Percentiles rank a stretch among this genome's conserved stretches.
These are phyloP conservation scores for Osmanthus fragrans DNA, from an alignment of 257 asterid species.

Conservation along the genomic window DNA sequence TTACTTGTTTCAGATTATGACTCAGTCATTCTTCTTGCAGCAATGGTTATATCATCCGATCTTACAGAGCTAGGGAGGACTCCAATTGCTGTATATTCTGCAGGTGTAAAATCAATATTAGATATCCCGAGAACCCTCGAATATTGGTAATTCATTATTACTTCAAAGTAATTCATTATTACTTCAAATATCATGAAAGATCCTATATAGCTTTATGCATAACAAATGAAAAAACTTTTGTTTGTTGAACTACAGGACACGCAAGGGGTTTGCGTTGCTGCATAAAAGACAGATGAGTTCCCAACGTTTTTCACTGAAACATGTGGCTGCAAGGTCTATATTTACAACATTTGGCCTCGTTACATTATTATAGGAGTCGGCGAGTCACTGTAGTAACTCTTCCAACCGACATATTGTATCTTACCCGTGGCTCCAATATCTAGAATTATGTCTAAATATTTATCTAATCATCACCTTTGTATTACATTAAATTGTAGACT, in stretches of 20 bases:
- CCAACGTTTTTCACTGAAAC: slow-evolving; percentile 88
- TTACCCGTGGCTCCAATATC: not conserved
- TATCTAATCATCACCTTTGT: not conserved
- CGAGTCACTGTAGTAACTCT: not conserved
- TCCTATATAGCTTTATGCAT: not conserved
- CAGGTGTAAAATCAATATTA: slow-evolving; percentile 90
- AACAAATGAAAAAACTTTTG: not conserved
- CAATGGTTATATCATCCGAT: slow-evolving; percentile 94
- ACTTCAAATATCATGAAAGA: slow-evolving; percentile 8
- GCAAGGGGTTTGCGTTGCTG: slow-evolving; percentile 88
- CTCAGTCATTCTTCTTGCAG: slow-evolving; percentile 38
- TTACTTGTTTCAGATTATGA: not conserved
- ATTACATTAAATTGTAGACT: not conserved
- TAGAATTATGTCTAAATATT: not conserved
- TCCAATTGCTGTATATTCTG: slow-evolving; percentile 83
- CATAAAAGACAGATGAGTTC: slow-evolving; percentile 76
- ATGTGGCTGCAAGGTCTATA: slow-evolving; percentile 77
- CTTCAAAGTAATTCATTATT: slow-evolving; percentile 47
- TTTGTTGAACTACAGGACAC: slow-evolving; percentile 66
- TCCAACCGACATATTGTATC: not conserved
- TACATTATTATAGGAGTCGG: not conserved
- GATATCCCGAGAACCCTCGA: slow-evolving; percentile 90
- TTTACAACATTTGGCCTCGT: not conserved
- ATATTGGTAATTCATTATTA: slow-evolving; percentile 81
- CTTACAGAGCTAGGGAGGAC: slow-evolving; percentile 89